Base-by-base conservation (phyloP, 805 yeast genomes). In the Peterozyma xylosa region DNA sequence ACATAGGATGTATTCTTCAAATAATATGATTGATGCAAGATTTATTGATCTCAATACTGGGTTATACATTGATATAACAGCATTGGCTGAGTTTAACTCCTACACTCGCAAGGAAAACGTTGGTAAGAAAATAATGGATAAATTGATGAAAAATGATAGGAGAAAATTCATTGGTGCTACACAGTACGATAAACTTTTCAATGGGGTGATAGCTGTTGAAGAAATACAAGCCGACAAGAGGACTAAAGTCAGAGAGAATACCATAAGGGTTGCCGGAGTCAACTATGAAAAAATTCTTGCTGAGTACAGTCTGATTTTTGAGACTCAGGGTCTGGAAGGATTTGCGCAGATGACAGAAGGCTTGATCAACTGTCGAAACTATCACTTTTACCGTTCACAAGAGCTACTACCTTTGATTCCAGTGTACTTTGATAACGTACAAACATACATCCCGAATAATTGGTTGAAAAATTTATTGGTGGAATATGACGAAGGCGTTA, bases 21-120 rank as follows among this genome's bases (percentile, higher is more conserved):
- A 27, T 45, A 76, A 76, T 53, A 70, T 70, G 37, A 75, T 75
- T 39, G 81, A 76, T 56, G 81, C 80, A 1, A 57, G 81, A 18
- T 71, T 73, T 46, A 70, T 76, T 27, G 80, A 76, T 50, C 61
- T 72, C 5, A 68, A 67, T 41, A 67, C 78, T 2, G 76, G 76
- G 10, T 54, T 69, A 43, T 70, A 67, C 49, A 63, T 71, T 43
- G 78, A 72, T 52, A 66, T 72, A 5, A 61, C 71, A 14, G 71
- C 72, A 1, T 50, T 73, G 33, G 58, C 46, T 14, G 14, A 37
- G 7, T 27, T 37, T 14, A 21, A 27, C 4, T 36, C 40, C 10
- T 33, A 43, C 34, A 34, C 45, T 2, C 5, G 29, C 4, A 15
- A 34, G 5, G 38, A 38, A 5, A 14, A n/a, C 13, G 7, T 18